These are phyloP conservation scores for Barnettozyma siamensis DNA, from an alignment of 805 yeast species.

Conservation along the genomic window DNA sequence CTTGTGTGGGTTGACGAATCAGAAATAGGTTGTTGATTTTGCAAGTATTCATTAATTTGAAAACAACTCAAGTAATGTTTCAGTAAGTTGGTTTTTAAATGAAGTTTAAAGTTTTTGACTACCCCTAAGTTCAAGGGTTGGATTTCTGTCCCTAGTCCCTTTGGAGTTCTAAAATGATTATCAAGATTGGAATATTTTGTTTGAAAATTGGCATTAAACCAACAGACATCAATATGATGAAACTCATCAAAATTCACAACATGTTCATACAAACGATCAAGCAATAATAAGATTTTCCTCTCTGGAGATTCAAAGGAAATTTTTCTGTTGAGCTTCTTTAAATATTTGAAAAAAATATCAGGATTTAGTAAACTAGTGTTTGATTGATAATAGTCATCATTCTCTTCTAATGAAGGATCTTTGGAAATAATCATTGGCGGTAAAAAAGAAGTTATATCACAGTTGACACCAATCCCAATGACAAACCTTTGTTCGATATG, in stretches of 20 bases:
- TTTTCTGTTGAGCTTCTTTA: slow-evolving; percentile 13
- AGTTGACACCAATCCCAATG: slow-evolving; percentile 18
- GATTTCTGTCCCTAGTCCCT: slow-evolving; percentile 14
- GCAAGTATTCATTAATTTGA: neutral
- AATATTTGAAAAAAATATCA: slow-evolving; percentile 21
- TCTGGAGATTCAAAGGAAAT: slow-evolving; percentile 7
- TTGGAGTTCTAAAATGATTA: slow-evolving; percentile 8
- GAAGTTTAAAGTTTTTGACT: slow-evolving; percentile 28
- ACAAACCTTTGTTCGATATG: slow-evolving; percentile 9
- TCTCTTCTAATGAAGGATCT: neutral
- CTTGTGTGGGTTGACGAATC: neutral
- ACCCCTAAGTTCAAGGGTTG: slow-evolving; percentile 31
- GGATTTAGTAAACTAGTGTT: slow-evolving; percentile 15
- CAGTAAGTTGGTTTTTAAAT: slow-evolving; percentile 15
- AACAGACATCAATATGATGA: slow-evolving; percentile 25
- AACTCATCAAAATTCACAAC: slow-evolving; percentile 29
- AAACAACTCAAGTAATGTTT: slow-evolving; percentile 12
- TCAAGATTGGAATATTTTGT: slow-evolving; percentile 13
- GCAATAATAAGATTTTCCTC: slow-evolving; percentile 24
- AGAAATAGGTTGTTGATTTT: neutral
- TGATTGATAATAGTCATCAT: slow-evolving; percentile 13
- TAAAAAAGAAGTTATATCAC: slow-evolving; percentile 16
- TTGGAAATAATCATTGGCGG: slow-evolving; percentile 16
- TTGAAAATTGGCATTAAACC: slow-evolving; percentile 16
- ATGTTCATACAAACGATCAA: slow-evolving; percentile 33